phyloP scores from a whole-genome alignment of 257 asterid genomes.

The Gentiana dahurica region DNA sequence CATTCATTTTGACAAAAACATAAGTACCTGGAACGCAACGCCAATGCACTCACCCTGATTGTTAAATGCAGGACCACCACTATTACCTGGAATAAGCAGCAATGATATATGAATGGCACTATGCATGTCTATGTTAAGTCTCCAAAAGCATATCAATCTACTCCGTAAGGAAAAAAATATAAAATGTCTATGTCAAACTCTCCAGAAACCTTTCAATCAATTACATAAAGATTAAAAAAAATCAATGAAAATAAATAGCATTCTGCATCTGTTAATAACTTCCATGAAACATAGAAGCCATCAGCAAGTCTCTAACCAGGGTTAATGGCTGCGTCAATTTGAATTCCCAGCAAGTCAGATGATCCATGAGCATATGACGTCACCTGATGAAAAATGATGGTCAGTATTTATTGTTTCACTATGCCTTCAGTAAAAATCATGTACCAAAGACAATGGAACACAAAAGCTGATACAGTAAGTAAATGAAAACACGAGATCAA shows the following conservation, averaged over 20 bases:
- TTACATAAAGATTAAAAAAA: neutral
- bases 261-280: neutral
- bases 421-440: too few relatives aligned
- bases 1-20: neutral
- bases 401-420: neutral
- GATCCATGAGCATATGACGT: constrained; percentile 98
- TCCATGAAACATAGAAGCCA: neutral
- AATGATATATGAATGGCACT: neutral
- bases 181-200: too few relatives aligned
- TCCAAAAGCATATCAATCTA: too few relatives aligned
- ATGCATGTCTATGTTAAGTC: neutral
- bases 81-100: constrained; percentile 56
- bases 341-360: constrained; percentile 92
- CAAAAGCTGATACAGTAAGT: too few relatives aligned
- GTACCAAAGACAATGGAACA: too few relatives aligned
- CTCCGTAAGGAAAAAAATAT: too few relatives aligned
- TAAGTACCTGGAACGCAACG: constrained; percentile 88
- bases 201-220: too few relatives aligned
- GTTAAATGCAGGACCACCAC: constrained; percentile 99
- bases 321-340: constrained; percentile 98
- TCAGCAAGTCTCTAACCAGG: constrained; percentile 48
- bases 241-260: neutral
- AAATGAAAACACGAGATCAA: too few relatives aligned
- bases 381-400: constrained; percentile 44
- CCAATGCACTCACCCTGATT: constrained; percentile 96